phyloP scores from a whole-genome alignment of 2,329 filamentous ascomycete species.

The Cytospora leucostoma region DNA sequence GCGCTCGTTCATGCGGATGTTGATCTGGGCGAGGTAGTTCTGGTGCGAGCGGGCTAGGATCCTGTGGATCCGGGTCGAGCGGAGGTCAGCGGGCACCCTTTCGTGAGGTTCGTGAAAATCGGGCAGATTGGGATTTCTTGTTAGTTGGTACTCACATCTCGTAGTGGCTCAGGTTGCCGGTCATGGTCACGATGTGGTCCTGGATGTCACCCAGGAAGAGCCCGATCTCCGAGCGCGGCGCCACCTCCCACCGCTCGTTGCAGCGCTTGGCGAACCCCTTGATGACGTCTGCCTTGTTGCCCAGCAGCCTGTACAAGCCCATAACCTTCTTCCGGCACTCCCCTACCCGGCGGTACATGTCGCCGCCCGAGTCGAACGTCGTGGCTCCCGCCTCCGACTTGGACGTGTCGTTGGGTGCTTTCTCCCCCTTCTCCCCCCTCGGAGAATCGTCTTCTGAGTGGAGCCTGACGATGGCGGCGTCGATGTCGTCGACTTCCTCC shows the following conservation, averaged over 20 bases:
- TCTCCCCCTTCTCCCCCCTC: constrained; percentile 40
- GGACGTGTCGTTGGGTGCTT: constrained; percentile 38
- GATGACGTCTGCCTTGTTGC: constrained; percentile 98
- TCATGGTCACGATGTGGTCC: constrained; percentile 99
- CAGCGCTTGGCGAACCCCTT: constrained; percentile 98
- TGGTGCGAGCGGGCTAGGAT: constrained; percentile 88
- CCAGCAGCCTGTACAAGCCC: constrained; percentile 86
- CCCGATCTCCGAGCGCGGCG: constrained; percentile 93
- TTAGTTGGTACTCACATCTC: constrained; percentile 71
- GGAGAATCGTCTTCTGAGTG: constrained; percentile 61
- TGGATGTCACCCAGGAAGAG: constrained; percentile 97
- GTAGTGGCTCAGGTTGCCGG: constrained; percentile 90
- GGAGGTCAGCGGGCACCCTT: constrained; percentile 13
- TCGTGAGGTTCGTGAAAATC: not conserved
- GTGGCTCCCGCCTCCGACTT: constrained; percentile 43
- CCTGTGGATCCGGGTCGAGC: constrained; percentile 47
- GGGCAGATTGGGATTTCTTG: constrained; percentile 28
- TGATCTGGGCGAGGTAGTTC: constrained; percentile 99
- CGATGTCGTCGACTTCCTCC: constrained; percentile 95
- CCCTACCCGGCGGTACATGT: constrained; percentile 91
- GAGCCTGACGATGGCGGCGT: constrained; percentile 83
- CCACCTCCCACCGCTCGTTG: constrained; percentile 97
- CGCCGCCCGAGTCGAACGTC: constrained; percentile 56
- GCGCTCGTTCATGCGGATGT: constrained; percentile 97
- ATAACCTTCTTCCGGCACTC: constrained; percentile 97